Evolutionary conservation across 2,329 filamentous ascomycete species (phyloP).

Genomic region (Sporothrix mexicana): DNA sequence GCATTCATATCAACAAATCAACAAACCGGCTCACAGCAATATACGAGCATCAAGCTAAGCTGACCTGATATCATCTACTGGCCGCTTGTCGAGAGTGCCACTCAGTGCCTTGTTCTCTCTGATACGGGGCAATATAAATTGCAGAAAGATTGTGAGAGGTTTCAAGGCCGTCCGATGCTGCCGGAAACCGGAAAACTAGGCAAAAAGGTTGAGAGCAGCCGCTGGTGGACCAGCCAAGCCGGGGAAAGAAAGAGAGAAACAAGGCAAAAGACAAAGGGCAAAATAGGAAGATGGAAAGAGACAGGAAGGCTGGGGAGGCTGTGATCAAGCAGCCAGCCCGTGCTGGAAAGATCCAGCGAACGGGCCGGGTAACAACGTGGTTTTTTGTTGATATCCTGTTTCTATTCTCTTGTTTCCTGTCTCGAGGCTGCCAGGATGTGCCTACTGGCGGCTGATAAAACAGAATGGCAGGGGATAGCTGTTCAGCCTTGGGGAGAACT

Average conservation of each 20-base stretch:
- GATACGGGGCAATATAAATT: background rate
- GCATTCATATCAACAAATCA: background rate
- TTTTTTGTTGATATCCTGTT: background rate
- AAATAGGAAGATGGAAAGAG: background rate
- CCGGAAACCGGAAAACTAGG: conserved; percentile 1
- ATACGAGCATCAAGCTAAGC: no score
- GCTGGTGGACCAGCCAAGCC: conserved; percentile 12
- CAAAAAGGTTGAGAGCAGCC: conserved; percentile 18
- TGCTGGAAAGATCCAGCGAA: background rate
- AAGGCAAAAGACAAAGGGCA: background rate
- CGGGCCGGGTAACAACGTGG: background rate
- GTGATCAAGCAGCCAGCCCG: background rate
- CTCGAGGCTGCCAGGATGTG: background rate
- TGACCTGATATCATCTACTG: background rate
- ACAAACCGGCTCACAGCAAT: background rate
- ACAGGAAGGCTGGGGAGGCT: no score
- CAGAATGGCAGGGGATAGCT: background rate
- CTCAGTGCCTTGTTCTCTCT: background rate
- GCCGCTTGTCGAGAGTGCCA: background rate
- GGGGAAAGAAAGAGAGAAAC: background rate
- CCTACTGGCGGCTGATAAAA: conserved; percentile 11
- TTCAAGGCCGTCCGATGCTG: background rate
- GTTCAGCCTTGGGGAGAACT: background rate
- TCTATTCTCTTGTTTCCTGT: conserved; percentile 7
- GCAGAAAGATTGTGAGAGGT: background rate